A percentile compares a stretch with the other conserved stretches of the same genome.
Conservation (phyloP, 352 stramenopile genomes). For the Phytophthora fragariae region DNA sequence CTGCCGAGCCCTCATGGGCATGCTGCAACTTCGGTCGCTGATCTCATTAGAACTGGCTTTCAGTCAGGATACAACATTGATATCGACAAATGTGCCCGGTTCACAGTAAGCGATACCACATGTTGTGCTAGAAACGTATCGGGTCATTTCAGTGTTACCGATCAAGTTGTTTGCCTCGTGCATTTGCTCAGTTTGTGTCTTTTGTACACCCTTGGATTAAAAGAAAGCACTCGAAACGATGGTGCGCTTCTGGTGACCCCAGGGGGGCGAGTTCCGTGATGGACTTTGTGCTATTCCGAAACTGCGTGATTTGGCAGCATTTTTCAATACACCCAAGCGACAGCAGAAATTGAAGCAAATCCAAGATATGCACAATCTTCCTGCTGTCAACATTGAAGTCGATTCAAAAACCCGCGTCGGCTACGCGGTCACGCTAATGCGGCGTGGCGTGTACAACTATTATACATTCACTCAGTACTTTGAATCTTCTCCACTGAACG, state of each 20-base stretch:
- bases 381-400: too few relatives aligned
- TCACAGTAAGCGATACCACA: conserved; percentile 12
- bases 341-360: too few relatives aligned
- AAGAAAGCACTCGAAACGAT: conserved; percentile 7
- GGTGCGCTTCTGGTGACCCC: not conserved
- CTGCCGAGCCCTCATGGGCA: too few relatives aligned
- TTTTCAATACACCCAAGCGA: too few relatives aligned
- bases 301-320: too few relatives aligned
- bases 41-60: not conserved
- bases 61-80: not conserved
- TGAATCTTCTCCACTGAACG: too few relatives aligned
- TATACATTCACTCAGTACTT: too few relatives aligned
- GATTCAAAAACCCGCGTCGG: too few relatives aligned
- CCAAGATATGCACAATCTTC: too few relatives aligned
- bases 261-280: not conserved
- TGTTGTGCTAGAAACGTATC: conserved; percentile 2
- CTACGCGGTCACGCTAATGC: too few relatives aligned
- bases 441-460: too few relatives aligned
- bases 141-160: not conserved
- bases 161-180: conserved; percentile 20
- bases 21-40: not conserved
- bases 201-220: conserved; percentile 5
- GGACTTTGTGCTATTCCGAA: too few relatives aligned
- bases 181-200: conserved; percentile 4
- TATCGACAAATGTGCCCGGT: not conserved